These are phyloP conservation scores for Russula abietina DNA, from an alignment of 768 basidiomycete genomes.

Conservation along the genomic window DNA sequence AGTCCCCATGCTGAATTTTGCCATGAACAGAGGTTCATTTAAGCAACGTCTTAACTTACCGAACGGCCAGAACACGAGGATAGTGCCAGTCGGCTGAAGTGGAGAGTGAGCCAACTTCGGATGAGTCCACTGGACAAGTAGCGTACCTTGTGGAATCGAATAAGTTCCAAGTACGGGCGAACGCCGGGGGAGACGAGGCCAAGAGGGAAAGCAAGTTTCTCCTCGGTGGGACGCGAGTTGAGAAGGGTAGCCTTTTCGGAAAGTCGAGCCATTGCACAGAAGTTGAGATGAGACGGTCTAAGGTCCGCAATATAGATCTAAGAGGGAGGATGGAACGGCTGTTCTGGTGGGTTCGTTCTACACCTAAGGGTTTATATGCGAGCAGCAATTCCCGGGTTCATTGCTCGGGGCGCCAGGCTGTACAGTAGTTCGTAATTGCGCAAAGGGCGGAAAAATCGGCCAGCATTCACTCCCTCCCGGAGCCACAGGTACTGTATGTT, in stretches of 20 bases:
- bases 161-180: conserved; percentile 25
- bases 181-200: conserved; percentile 22
- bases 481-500: not conserved
- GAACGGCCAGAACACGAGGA: conserved; percentile 21
- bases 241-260: conserved; percentile 14
- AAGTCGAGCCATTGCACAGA: conserved; percentile 1
- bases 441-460: not conserved
- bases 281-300: not conserved
- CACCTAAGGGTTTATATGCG: conserved; percentile 3
- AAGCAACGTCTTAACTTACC: not conserved
- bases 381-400: not conserved
- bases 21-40: not conserved
- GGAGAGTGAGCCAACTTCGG: not conserved
- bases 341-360: not conserved
- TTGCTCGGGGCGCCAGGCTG: not conserved
- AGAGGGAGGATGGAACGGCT: not conserved
- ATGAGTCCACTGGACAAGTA: not conserved
- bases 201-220: conserved; percentile 25
- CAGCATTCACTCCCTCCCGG: not conserved
- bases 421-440: not conserved
- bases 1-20: conserved; percentile 24
- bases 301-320: conserved; percentile 4
- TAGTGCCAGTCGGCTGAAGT: conserved; percentile 21
- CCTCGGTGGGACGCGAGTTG: conserved; percentile 3
- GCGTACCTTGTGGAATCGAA: conserved; percentile 21